Base-by-base conservation (phyloP, 2,329 filamentous ascomycete species). In the Ceratocystis destructans region DNA sequence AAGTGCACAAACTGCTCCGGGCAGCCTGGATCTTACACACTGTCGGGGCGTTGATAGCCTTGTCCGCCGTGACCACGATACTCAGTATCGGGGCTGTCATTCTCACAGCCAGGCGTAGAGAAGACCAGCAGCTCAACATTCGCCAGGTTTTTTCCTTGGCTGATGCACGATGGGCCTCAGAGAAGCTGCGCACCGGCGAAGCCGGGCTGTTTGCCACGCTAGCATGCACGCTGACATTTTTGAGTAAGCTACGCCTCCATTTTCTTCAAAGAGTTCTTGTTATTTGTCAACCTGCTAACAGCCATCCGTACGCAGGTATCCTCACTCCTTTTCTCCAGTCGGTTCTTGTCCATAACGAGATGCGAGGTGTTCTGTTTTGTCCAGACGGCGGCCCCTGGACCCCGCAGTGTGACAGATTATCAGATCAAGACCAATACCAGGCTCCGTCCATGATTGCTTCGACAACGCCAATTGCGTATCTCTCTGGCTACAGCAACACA, bases 21-120 rank as follows among this genome's bases (percentile, higher is more conserved):
- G 66, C 66, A 2, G 66, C 63, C 0, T 68, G 66, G 66, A 68
- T 68, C 22, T 22, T 68, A 15, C 66, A 68, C 31, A 66, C 66
- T 7, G 66, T 68, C 15, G 66, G 66, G 15, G 64, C 66, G 5
- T 28, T 68, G n/a, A 41, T 68, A 31, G 66, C 66, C 12, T 22
- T 68, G 2, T 61, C 63, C 7, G 63, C 66, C 3, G 61, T 63
- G 20, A 65, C 53, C 1, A 63, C 57, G 3, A 63, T 68, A 3
- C 50, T 65, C 5, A 57, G 59, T 12, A 68, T 53, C 3, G 66
- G 63, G 12, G 63, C 66, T n/a, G 66, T 68, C 5, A 46, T 33
- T 4, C 37, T 68, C 25, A 65, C 66, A 1, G 66, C 64, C 25
- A 62, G 66, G 1, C 53, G 64, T 20, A 22, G 63, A 4, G 44